phyloP scores from a whole-genome alignment of 768 basidiomycete genomes.

The Sistotremastrum niveocremeum region DNA sequence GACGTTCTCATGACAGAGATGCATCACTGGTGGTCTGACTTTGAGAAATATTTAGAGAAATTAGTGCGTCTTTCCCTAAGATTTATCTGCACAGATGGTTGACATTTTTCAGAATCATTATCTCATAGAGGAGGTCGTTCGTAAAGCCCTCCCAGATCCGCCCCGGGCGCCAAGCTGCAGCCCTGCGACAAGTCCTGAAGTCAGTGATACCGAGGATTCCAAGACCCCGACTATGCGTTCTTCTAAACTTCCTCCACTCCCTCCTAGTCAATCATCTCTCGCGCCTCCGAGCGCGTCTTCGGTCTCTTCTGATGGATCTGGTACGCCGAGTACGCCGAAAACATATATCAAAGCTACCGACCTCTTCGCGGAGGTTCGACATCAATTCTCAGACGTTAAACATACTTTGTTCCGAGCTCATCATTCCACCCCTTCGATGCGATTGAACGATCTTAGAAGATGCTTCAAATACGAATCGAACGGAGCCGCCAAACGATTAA shows the following conservation, averaged over 20 bases:
- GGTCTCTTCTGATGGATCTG: slow-evolving; percentile 1
- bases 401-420: not conserved
- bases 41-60: slow-evolving; percentile 46
- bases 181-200: slow-evolving; percentile 1
- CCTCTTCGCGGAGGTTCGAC: no score
- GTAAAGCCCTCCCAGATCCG: no score
- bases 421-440: slow-evolving; percentile 22
- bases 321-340: no score
- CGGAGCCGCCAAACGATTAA: slow-evolving; percentile 39
- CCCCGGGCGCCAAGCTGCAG: no score
- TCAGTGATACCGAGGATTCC: slow-evolving; percentile 6
- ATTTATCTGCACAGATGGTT: not conserved
- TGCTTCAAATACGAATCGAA: slow-evolving; percentile 38
- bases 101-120: not conserved
- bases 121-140: no score
- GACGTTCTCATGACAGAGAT: slow-evolving; percentile 41
- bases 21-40: slow-evolving; percentile 49
- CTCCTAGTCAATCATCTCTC: slow-evolving; percentile 12
- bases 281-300: slow-evolving; percentile 1
- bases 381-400: no score
- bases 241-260: slow-evolving; percentile 4
- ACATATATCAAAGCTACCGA: no score
- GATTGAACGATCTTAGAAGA: slow-evolving; percentile 51
- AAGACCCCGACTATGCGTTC: slow-evolving; percentile 12
- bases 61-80: slow-evolving; percentile 28